These are phyloP conservation scores for Gaertneriomyces sp. DNA, from an alignment of 192 early-diverging fungal genomes.

Conservation along the genomic window DNA sequence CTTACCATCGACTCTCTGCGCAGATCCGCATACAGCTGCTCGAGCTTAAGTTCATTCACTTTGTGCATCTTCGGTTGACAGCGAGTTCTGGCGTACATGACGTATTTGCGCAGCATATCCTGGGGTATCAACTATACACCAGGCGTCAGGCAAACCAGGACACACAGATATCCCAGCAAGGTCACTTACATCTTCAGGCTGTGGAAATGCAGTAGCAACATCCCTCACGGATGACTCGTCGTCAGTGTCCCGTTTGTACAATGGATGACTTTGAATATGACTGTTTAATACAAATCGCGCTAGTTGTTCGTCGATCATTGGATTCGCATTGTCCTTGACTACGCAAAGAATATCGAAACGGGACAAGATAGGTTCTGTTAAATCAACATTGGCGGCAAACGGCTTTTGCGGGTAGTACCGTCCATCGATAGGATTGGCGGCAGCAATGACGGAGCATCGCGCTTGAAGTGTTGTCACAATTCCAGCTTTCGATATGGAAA, in stretches of 20 bases:
- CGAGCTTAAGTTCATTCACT: conserved; percentile 84
- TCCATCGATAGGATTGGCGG: conserved; percentile 82
- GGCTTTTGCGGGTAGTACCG: conserved; percentile 87
- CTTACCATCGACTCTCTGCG: conserved; percentile 74
- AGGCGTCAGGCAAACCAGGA: conserved; percentile 7
- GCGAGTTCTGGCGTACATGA: conserved; percentile 79
- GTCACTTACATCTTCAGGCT: conserved; percentile 58
- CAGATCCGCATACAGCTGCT: conserved; percentile 86
- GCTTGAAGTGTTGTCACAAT: conserved; percentile 79
- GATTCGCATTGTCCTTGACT: conserved; percentile 89
- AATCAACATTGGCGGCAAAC: conserved; percentile 94
- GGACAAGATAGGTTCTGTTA: conserved; percentile 97
- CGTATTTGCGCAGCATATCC: conserved; percentile 76
- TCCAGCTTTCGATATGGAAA: conserved; percentile 83
- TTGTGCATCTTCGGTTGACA: conserved; percentile 75
- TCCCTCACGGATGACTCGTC: conserved; percentile 8
- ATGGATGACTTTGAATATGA: conserved; percentile 89
- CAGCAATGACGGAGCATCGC: conserved; percentile 80
- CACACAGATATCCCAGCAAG: conserved; percentile 11
- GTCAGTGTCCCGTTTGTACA: conserved; percentile 43
- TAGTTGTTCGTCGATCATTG: conserved; percentile 82
- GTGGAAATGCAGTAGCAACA: conserved; percentile 28
- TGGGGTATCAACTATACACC: conserved; percentile 67
- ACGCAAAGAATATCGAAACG: conserved; percentile 98
- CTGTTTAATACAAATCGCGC: conserved; percentile 91